These are phyloP conservation scores for Trichophyton verrucosum DNA, from an alignment of 2,329 filamentous ascomycete genomes.

Conservation along the genomic window DNA sequence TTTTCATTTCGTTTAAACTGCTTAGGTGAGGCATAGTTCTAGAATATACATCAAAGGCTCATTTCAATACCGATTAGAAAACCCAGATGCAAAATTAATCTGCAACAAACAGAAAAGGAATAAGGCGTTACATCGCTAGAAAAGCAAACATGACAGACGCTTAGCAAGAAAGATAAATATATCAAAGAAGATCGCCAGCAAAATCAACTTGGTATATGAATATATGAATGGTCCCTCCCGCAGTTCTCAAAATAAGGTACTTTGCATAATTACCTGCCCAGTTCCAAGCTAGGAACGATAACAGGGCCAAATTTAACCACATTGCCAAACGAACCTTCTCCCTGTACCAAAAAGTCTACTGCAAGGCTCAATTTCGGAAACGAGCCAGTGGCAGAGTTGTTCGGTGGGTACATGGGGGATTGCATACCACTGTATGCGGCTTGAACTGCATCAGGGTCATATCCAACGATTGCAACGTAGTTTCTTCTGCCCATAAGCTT, in stretches of 20 bases:
- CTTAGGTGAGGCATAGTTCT: not conserved
- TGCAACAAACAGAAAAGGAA: not conserved
- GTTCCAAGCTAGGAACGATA: constrained; percentile 76
- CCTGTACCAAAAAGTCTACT: constrained; percentile 94
- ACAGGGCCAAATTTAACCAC: constrained; percentile 96
- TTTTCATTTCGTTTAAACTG: not conserved
- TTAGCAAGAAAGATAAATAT: not conserved
- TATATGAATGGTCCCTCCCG: too few species aligned
- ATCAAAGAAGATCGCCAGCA: not conserved
- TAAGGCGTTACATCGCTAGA: not conserved
- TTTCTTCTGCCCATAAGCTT: constrained; percentile 88
- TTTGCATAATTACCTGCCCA: constrained; percentile 43
- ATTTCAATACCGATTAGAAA: not conserved
- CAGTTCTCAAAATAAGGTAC: too few species aligned
- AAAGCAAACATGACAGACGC: not conserved
- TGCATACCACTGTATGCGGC: constrained; percentile 28
- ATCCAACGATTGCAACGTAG: constrained; percentile 86
- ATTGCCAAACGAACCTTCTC: constrained; percentile 64
- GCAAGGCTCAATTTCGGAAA: constrained; percentile 63
- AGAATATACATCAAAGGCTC: not conserved
- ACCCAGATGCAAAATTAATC: not conserved
- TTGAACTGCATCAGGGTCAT: constrained; percentile 68
- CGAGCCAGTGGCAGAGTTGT: constrained; percentile 15
- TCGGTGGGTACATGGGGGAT: constrained; percentile 20
- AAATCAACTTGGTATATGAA: not conserved